Percentiles rank a stretch among this genome's conserved stretches.
phyloP scores from a whole-genome alignment of 495 filamentous ascomycete genomes.

The Barbatosphaeria neglecta region DNA sequence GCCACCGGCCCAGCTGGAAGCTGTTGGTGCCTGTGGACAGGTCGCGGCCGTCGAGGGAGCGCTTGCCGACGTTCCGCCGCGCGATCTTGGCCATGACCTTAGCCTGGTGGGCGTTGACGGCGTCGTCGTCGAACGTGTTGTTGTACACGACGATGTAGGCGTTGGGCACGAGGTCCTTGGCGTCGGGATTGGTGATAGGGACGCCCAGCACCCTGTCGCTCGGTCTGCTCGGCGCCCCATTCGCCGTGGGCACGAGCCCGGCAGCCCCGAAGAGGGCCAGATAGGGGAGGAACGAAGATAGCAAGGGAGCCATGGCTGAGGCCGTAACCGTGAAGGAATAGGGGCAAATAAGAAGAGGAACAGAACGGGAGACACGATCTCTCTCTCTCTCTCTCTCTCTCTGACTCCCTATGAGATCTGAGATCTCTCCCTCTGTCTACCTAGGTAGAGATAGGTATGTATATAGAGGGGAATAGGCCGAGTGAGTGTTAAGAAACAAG shows the following conservation, averaged over 20 bases:
- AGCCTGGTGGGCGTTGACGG: conserved; percentile 26
- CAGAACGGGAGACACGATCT: conserved; percentile 17
- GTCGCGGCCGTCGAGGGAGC: conserved; percentile 24
- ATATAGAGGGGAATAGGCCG: background rate
- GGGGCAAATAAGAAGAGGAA: too few relatives aligned
- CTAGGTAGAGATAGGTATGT: background rate
- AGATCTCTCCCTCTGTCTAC: background rate
- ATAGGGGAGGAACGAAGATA: conserved; percentile 19
- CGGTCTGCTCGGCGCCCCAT: conserved; percentile 10
- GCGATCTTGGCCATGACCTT: conserved; percentile 28
- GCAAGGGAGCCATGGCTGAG: conserved; percentile 17
- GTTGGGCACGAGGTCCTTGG: conserved; percentile 27
- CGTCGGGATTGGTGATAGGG: conserved; percentile 31
- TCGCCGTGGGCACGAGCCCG: conserved; percentile 1
- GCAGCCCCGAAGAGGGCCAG: conserved; percentile 14
- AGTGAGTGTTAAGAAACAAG: background rate
- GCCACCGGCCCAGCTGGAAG: conserved; percentile 31
- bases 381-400: background rate
- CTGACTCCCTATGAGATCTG: background rate
- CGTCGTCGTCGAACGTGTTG: conserved; percentile 26
- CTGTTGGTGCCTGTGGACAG: conserved; percentile 29
- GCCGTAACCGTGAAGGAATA: background rate
- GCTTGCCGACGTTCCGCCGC: conserved; percentile 36
- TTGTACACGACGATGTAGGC: conserved; percentile 41
- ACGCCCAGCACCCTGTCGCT: conserved; percentile 22